Percentiles rank a stretch among this genome's conserved stretches.
Conservation (phyloP, 129 eudicot species). For the Flaveria bidentis region DNA sequence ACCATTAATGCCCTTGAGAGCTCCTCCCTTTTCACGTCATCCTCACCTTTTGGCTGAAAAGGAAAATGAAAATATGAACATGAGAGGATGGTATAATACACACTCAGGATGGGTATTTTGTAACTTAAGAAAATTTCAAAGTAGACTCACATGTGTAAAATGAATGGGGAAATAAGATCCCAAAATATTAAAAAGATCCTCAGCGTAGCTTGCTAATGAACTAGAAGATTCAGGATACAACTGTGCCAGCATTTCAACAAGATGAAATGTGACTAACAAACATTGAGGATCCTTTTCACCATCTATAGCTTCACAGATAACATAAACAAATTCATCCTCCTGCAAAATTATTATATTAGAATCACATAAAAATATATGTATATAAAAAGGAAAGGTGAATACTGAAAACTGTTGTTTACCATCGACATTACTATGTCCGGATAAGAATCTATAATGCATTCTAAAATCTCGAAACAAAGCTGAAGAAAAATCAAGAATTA, state of each 20-base stretch:
- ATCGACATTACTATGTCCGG: slow-evolving; percentile 45
- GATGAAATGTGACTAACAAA: slow-evolving; percentile 63
- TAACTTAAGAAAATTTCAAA: slow-evolving; percentile 9
- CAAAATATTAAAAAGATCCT: slow-evolving; percentile 73
- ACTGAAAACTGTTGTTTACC: slow-evolving; percentile 44
- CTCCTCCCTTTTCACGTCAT: slow-evolving; percentile 78
- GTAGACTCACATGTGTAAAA: slow-evolving; percentile 82
- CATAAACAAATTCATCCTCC: slow-evolving; percentile 75
- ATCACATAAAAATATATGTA: not conserved
- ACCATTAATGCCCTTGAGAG: slow-evolving; percentile 92
- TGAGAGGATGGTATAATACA: slow-evolving; percentile 15
- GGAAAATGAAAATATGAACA: slow-evolving; percentile 28
- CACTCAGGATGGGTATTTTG: not conserved
- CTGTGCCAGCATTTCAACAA: slow-evolving; percentile 60
- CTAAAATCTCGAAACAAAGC: slow-evolving; percentile 85
- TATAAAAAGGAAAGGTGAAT: not conserved
- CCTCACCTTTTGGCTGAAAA: slow-evolving; percentile 76
- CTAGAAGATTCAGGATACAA: slow-evolving; percentile 66
- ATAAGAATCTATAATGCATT: slow-evolving; percentile 67
- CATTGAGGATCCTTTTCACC: slow-evolving; percentile 95
- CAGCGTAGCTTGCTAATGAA: slow-evolving; percentile 67
- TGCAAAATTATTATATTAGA: slow-evolving; percentile 26
- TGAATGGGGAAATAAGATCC: slow-evolving; percentile 91
- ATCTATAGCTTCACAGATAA: slow-evolving; percentile 83
- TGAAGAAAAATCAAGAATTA: slow-evolving; percentile 43